Conservation (phyloP, 768 basidiomycete genomes). For the Clitopilus passeckerianus region DNA sequence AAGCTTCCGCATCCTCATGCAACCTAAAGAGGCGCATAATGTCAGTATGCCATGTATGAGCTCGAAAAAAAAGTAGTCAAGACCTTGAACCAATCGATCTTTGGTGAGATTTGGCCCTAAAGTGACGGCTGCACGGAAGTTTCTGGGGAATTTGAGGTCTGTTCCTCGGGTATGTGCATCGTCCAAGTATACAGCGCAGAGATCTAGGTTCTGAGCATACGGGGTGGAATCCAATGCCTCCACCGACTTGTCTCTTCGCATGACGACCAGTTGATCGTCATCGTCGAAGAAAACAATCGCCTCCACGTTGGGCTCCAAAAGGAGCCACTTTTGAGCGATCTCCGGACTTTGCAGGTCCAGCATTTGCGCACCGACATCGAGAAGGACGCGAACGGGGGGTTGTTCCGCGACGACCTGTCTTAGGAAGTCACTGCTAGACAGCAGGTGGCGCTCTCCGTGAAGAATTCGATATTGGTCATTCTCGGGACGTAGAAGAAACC, state of each 20-base stretch:
- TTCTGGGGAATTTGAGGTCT: conserved; percentile 41
- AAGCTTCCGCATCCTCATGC: conserved; percentile 49
- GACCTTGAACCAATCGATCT: conserved; percentile 47
- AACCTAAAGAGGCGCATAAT: conserved; percentile 32
- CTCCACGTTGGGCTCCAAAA: conserved; percentile 15
- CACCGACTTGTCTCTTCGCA: conserved; percentile 28
- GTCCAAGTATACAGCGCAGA: conserved; percentile 45
- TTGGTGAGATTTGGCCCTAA: conserved; percentile 47
- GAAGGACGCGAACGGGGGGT: conserved; percentile 37
- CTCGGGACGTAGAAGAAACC: conserved; percentile 30
- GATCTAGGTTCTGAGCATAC: conserved; percentile 25
- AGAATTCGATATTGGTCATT: conserved; percentile 30
- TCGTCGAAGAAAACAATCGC: conserved; percentile 41
- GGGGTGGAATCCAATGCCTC: conserved; percentile 32
- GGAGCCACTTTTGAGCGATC: conserved; percentile 38
- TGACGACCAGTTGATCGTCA: conserved; percentile 27
- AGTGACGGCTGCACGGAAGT: conserved; percentile 40
- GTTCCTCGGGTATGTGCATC: conserved; percentile 52
- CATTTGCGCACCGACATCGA: conserved; percentile 57
- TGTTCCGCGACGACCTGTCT: conserved; percentile 23
- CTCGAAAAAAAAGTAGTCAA: conserved; percentile 3
- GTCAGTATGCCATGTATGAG: background rate
- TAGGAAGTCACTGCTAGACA: conserved; percentile 21
- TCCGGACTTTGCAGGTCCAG: conserved; percentile 41
- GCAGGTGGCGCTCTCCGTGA: conserved; percentile 12